These are phyloP conservation scores for Rubia yunnanensis DNA, from an alignment of 257 asterid genomes.

Conservation along the genomic window DNA sequence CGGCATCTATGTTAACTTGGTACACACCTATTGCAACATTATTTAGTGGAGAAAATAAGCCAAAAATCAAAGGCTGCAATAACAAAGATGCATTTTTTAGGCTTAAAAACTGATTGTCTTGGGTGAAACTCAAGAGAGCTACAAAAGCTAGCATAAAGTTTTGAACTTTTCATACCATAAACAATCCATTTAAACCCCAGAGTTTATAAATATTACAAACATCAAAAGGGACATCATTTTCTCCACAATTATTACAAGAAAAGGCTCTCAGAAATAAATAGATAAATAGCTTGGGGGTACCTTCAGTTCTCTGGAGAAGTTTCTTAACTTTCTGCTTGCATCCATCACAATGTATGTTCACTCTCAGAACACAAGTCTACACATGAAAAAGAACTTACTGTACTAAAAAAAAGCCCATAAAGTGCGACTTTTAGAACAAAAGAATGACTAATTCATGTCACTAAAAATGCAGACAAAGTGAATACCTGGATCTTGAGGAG, in stretches of 20 bases:
- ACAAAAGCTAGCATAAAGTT: slow-evolving; percentile 1
- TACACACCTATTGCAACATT: slow-evolving; percentile 44
- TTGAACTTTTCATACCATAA: slow-evolving; percentile 6
- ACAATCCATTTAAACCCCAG: background rate
- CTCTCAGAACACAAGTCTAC: slow-evolving; percentile 75
- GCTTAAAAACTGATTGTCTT: background rate
- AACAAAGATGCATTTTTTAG: background rate
- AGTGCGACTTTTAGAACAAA: background rate
- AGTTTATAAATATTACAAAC: background rate
- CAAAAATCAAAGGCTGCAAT: background rate
- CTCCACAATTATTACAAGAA: background rate
- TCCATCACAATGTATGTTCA: slow-evolving; percentile 89
- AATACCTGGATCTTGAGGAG: slow-evolving; percentile 87
- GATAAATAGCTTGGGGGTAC: slow-evolving; percentile 17
- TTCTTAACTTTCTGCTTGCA: slow-evolving; percentile 89
- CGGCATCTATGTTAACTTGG: slow-evolving; percentile 52
- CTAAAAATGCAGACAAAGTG: background rate
- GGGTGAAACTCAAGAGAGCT: background rate
- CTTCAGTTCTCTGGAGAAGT: slow-evolving; percentile 73
- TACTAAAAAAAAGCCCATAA: background rate
- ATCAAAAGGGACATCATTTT: background rate
- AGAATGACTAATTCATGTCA: background rate
- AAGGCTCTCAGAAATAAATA: background rate
- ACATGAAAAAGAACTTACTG: background rate
- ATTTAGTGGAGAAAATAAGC: background rate